A percentile compares a stretch with the other conserved stretches of the same genome.
phyloP scores from a whole-genome alignment of 305 asterid genomes.

The Fraxinus dipetala region DNA sequence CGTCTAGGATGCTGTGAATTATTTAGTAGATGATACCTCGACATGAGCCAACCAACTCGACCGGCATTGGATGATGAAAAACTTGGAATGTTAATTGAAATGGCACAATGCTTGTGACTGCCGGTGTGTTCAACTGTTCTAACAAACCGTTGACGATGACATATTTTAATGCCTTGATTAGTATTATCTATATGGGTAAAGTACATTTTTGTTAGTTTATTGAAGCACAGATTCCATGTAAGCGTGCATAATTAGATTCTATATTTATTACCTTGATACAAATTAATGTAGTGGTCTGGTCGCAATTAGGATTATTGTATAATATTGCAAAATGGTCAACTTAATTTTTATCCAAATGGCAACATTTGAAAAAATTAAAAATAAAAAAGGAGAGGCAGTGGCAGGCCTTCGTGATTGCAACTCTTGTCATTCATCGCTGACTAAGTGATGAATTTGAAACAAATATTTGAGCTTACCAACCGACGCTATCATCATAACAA shows the following conservation, averaged over 20 bases:
- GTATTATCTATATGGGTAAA: neutral
- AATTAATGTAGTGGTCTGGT: neutral
- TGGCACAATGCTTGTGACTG: neutral
- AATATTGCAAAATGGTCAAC: neutral
- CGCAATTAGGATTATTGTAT: too few relatives aligned
- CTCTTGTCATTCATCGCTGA: constrained; percentile 30
- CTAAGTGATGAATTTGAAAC: constrained; percentile 22
- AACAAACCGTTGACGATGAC: neutral
- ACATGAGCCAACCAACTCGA: neutral
- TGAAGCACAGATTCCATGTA: constrained; percentile 24
- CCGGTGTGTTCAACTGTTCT: constrained; percentile 14
- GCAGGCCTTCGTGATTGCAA: constrained; percentile 49
- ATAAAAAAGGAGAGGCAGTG: neutral
- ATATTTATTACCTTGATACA: constrained; percentile 1
- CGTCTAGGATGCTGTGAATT: neutral
- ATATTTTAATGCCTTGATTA: neutral
- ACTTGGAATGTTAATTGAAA: neutral
- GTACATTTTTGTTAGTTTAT: constrained; percentile 19
- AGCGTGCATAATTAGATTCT: constrained; percentile 22
- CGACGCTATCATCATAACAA: neutral
- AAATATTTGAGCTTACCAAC: constrained; percentile 24
- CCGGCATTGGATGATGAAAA: neutral
- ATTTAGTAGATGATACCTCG: neutral
- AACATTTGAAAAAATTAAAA: neutral
- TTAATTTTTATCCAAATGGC: constrained; percentile 29